Base-by-base conservation (phyloP, 768 basidiomycete genomes). In the Rhodotorula paludigena region DNA sequence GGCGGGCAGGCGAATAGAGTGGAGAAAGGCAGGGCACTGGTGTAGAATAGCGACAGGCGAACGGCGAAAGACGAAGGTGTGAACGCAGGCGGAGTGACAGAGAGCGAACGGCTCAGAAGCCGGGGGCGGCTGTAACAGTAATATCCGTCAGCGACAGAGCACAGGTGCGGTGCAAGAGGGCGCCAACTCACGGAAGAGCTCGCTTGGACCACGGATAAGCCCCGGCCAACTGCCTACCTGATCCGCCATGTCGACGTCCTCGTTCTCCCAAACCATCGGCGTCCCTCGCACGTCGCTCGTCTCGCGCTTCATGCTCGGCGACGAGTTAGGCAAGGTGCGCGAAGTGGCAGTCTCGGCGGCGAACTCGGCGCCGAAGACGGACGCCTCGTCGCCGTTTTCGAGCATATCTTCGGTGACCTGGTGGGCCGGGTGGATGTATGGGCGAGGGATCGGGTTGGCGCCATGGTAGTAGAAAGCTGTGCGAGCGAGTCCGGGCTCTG, bases 341-440 rank as follows among this genome's bases (percentile, higher is more conserved):
- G 16, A 14, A 18, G 16, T 55, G 21, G 25, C 36, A 15, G 23
- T 18, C 42, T 38, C 16, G 28, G 35, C 36, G 12, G 54, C 59
- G 8, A n/a, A 30, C 9, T 48, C 49, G n/a, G 14, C 35, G 14
- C 33, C 49, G 32, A 23, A 44, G 5, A 38, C 47, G 15, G 11
- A 21, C 11, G 36, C 28, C 23, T 38, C 53, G 32, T 54, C 61
- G 61, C 44, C 54, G 18, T 41, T 6, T n/a, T 54, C 39, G 57
- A 68, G 35, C 44, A 68, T 18, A 7, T 56, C 57, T 3, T 33
- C 16, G 6, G 49, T 42, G 5, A 63, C 23, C 0, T 25, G 21
- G 36, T 68, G 66, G 1, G 44, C 66, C 23, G 66, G 66, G 47
- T 63, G 42, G 30, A 68, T 49, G 57, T 36, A 58, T 42, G 61